phyloP scores from a whole-genome alignment of 1,139 yeast genomes.

The Nadsonia commutata region DNA sequence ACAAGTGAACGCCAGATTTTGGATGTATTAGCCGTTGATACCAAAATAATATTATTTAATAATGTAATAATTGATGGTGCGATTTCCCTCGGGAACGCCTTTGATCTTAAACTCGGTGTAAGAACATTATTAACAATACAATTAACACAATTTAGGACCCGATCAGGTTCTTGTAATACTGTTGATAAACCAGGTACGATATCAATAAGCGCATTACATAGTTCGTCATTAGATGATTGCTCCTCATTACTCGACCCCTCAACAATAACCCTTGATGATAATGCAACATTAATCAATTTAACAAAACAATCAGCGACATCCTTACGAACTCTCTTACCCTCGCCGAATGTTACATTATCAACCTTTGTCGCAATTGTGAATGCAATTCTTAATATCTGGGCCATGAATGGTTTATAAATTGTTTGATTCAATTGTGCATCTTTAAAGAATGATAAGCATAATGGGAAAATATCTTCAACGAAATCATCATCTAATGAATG shows the following conservation, averaged over 20 bases:
- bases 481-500: conserved; percentile 59
- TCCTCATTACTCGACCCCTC: conserved; percentile 5
- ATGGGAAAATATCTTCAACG: conserved; percentile 58
- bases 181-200: conserved; percentile 28
- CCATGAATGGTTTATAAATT: conserved; percentile 36
- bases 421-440: conserved; percentile 37
- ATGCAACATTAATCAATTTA: conserved; percentile 34
- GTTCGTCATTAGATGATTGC: conserved; percentile 21
- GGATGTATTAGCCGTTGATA: conserved; percentile 14
- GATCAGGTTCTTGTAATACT: conserved; percentile 35
- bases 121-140: conserved; percentile 28
- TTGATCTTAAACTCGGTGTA: conserved; percentile 29
- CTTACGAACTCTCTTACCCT: conserved; percentile 41
- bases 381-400: conserved; percentile 37
- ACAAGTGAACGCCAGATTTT: conserved; percentile 27
- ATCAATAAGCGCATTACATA: conserved; percentile 25
- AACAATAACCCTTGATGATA: conserved; percentile 12
- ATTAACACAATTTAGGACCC: conserved; percentile 27
- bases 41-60: conserved; percentile 14
- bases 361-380: conserved; percentile 42
- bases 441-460: conserved; percentile 41
- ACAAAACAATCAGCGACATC: conserved; percentile 55
- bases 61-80: conserved; percentile 20
- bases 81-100: conserved; percentile 18
- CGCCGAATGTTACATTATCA: conserved; percentile 43